A percentile compares a stretch with the other conserved stretches of the same genome.
Conservation (phyloP, 2,329 filamentous ascomycete species). For the Stromatinia cepivora region DNA sequence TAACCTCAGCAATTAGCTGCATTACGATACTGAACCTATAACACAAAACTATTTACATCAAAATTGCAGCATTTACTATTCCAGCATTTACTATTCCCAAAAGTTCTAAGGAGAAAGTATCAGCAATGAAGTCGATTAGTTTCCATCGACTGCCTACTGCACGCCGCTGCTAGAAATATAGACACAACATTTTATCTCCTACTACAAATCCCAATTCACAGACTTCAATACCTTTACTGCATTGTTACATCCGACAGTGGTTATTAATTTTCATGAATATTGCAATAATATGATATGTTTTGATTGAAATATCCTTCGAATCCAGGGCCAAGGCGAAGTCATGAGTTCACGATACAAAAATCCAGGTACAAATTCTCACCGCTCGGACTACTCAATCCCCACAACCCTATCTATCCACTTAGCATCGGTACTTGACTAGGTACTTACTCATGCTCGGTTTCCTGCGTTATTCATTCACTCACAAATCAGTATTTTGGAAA, state of each 20-base stretch:
- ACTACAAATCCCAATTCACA: too few species aligned
- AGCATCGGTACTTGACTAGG: too few species aligned
- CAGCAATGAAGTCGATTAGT: neutral
- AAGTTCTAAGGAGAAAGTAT: neutral
- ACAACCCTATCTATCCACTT: constrained; percentile 3
- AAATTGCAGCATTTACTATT: too few species aligned
- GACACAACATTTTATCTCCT: neutral
- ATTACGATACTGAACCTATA: neutral
- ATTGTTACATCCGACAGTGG: too few species aligned
- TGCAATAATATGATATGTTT: too few species aligned
- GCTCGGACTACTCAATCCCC: constrained; percentile 3
- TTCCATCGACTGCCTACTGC: too few species aligned
- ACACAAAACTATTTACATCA: neutral
- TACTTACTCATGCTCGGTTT: neutral
- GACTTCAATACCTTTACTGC: too few species aligned
- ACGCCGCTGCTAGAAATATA: too few species aligned
- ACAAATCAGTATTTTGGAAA: neutral
- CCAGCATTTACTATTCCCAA: neutral
- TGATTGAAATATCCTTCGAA: too few species aligned
- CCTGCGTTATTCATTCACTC: neutral
- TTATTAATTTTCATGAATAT: too few species aligned
- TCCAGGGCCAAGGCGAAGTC: neutral
- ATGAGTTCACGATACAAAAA: neutral
- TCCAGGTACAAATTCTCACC: neutral
- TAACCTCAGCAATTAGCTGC: neutral